Evolutionary conservation across 768 basidiomycete genomes (phyloP).

Genomic region (Phlebiopsis flavidoalba): DNA sequence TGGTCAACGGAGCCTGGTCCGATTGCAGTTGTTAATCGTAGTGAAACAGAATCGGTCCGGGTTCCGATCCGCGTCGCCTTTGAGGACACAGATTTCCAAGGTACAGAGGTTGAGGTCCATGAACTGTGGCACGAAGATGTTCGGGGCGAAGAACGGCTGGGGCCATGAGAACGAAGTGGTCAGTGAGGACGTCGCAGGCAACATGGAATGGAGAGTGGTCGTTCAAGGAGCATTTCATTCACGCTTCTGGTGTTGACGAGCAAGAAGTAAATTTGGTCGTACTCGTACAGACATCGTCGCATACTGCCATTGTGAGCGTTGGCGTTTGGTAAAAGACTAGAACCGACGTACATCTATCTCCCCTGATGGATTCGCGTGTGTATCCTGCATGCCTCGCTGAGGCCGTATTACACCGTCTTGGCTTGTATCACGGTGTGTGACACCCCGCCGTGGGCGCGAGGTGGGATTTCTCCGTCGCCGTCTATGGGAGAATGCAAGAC

Average conservation of each 20-base stretch:
- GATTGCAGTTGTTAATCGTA: conserved; percentile 49
- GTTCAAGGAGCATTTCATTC: conserved; percentile 44
- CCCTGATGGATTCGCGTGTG: neutral
- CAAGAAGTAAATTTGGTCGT: neutral
- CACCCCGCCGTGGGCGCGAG: neutral
- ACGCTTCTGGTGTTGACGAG: conserved; percentile 16
- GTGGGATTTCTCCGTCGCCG: neutral
- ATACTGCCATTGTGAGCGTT: neutral
- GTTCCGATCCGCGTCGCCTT: conserved; percentile 35
- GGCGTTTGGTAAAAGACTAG: neutral
- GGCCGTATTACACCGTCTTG: neutral
- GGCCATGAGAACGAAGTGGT: conserved; percentile 31
- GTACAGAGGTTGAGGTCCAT: conserved; percentile 32
- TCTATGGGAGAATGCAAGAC: neutral
- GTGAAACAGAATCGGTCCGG: conserved; percentile 27
- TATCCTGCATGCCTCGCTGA: neutral
- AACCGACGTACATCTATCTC: neutral
- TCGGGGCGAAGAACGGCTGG: conserved; percentile 36
- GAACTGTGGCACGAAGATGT: conserved; percentile 49
- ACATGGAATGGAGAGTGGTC: conserved; percentile 32
- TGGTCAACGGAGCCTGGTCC: conserved; percentile 35
- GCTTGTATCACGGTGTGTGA: neutral
- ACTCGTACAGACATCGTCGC: neutral
- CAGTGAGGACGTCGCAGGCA: conserved; percentile 29
- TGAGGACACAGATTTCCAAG: conserved; percentile 21